Percentiles rank a stretch among this genome's conserved stretches.
Evolutionary conservation across 2,329 filamentous ascomycete species (phyloP).

Genomic region (Clonostachys byssicola): DNA sequence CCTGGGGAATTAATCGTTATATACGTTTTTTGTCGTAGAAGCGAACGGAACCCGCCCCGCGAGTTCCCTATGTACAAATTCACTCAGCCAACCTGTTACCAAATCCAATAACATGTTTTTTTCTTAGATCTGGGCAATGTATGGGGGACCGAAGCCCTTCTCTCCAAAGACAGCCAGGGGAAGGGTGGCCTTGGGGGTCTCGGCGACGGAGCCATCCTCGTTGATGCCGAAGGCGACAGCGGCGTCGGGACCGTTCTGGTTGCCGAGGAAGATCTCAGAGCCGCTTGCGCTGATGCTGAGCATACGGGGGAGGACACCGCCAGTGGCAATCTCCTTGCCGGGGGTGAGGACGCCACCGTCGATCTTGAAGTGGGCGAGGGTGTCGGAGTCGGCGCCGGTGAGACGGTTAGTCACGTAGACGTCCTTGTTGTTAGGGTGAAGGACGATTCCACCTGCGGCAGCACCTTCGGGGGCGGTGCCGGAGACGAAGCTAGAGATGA

Average conservation of each 20-base stretch:
- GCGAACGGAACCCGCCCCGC: background rate
- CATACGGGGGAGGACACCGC: conserved; percentile 38
- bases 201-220: conserved; percentile 18
- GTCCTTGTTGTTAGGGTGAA: conserved; percentile 33
- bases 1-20: background rate
- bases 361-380: conserved; percentile 39
- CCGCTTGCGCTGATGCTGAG: conserved; percentile 30
- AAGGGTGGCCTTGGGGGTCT: conserved; percentile 17
- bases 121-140: conserved; percentile 4
- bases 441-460: conserved; percentile 38
- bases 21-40: background rate
- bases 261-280: conserved; percentile 39
- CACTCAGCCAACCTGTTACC: too few species aligned
- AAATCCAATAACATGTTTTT: background rate
- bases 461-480: conserved; percentile 28
- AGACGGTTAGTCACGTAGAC: conserved; percentile 49
- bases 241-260: conserved; percentile 34
- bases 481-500: conserved; percentile 33
- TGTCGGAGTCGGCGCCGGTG: conserved; percentile 37
- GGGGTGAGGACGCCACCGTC: conserved; percentile 20
- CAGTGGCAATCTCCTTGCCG: conserved; percentile 22
- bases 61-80: too few species aligned
- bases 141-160: conserved; percentile 6
- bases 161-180: conserved; percentile 17
- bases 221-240: conserved; percentile 31